Evolutionary conservation across 2,329 filamentous ascomycete species (phyloP).

Genomic region (Aspergillus sojae): DNA sequence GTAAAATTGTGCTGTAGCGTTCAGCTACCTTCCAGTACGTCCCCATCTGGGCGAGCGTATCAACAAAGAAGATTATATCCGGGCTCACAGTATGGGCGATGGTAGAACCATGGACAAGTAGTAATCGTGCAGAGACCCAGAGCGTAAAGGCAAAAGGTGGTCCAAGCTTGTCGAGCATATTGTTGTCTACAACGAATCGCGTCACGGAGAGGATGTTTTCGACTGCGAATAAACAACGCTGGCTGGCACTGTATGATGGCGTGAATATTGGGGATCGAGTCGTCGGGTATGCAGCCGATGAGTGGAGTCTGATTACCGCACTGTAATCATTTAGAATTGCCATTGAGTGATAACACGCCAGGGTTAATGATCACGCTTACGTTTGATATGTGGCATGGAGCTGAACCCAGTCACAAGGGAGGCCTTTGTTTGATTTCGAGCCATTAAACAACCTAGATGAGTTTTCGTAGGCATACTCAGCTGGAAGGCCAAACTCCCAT

Average conservation of each 20-base stretch:
- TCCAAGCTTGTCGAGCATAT: constrained; percentile 76
- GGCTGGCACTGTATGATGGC: constrained; percentile 80
- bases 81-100: constrained; percentile 81
- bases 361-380: constrained; percentile 43
- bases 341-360: neutral
- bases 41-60: constrained; percentile 78
- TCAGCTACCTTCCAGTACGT: constrained; percentile 83
- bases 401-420: constrained; percentile 87
- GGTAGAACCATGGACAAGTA: constrained; percentile 87
- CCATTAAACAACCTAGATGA: constrained; percentile 75
- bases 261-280: constrained; percentile 87
- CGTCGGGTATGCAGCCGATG: constrained; percentile 88
- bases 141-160: constrained; percentile 90
- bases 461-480: constrained; percentile 73
- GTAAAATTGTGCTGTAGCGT: constrained; percentile 77
- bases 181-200: constrained; percentile 74
- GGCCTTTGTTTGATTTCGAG: constrained; percentile 64
- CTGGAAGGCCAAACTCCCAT: constrained; percentile 83
- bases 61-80: constrained; percentile 79
- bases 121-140: constrained; percentile 85
- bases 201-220: constrained; percentile 78
- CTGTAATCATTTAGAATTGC: constrained; percentile 35
- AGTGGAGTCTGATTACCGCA: constrained; percentile 85
- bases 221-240: constrained; percentile 80
- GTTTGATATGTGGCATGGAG: constrained; percentile 89